Conservation (phyloP, 1,284 basidiomycete species). For the Stygiomarasmius scandens region DNA sequence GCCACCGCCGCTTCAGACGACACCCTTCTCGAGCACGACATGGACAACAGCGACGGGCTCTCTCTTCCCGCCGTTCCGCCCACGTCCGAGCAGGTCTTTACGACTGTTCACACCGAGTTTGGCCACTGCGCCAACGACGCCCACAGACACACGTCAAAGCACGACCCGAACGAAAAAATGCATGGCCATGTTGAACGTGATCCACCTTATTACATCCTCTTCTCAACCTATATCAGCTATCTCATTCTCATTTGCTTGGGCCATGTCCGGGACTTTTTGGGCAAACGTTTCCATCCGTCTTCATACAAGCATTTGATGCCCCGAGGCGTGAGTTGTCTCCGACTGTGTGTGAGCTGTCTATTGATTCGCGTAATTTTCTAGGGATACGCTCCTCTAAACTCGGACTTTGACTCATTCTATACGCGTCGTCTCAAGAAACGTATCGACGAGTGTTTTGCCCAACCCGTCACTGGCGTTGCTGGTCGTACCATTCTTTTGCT, state of each 20-base stretch:
- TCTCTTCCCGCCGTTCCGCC: constrained; percentile 62
- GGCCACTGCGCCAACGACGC: constrained; percentile 78
- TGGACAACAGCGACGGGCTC: constrained; percentile 56
- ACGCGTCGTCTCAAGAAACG: constrained; percentile 93
- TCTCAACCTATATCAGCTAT: constrained; percentile 93
- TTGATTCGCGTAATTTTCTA: constrained; percentile 33
- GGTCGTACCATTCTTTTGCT: constrained; percentile 90
- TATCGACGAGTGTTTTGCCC: constrained; percentile 95
- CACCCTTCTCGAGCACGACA: constrained; percentile 53
- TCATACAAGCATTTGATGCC: constrained; percentile 85
- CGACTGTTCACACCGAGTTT: constrained; percentile 82
- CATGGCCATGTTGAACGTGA: constrained; percentile 69
- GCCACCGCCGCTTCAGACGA: constrained; percentile 67
- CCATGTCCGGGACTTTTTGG: constrained; percentile 94
- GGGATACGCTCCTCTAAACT: constrained; percentile 97
- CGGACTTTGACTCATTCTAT: constrained; percentile 99
- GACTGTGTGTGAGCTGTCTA: constrained; percentile 13
- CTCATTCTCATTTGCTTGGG: constrained; percentile 88
- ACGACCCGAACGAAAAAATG: constrained; percentile 53
- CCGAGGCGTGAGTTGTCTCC: constrained; percentile 62
- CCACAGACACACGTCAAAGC: constrained; percentile 70
- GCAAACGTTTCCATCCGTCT: constrained; percentile 78
- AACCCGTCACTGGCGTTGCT: constrained; percentile 93
- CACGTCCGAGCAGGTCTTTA: constrained; percentile 75
- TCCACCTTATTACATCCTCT: constrained; percentile 88